Evolutionary conservation across 495 filamentous ascomycete species (phyloP).

Genomic region (Penicillium soppii): DNA sequence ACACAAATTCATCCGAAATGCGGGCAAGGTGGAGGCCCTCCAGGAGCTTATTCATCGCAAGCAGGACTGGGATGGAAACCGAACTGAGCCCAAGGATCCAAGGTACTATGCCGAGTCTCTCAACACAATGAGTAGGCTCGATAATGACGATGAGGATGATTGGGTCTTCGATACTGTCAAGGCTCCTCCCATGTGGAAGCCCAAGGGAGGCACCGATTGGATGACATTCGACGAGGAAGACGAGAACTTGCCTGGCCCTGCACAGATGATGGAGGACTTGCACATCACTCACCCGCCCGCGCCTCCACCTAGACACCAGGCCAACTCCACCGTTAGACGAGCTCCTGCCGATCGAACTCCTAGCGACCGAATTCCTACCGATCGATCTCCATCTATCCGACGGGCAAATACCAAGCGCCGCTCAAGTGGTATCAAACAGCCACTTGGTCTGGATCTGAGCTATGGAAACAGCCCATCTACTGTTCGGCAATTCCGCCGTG

Average conservation of each 20-base stretch:
- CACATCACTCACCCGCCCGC: conserved; percentile 39
- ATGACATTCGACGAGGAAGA: conserved; percentile 31
- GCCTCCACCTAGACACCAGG: conserved; percentile 38
- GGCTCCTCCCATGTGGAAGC: conserved; percentile 50
- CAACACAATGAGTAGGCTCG: conserved; percentile 58
- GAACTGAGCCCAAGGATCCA: conserved; percentile 58
- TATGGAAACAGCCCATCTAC: conserved; percentile 91
- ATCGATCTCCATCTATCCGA: conserved; percentile 42
- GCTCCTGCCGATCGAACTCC: conserved; percentile 49
- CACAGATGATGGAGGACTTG: conserved; percentile 41
- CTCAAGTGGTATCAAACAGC: conserved; percentile 64
- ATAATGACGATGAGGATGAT: conserved; percentile 68
- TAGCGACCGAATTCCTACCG: too few species aligned
- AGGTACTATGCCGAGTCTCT: conserved; percentile 90
- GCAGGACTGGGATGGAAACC: conserved; percentile 71
- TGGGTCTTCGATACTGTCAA: conserved; percentile 99
- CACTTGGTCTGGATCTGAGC: conserved; percentile 77
- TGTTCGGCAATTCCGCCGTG: conserved; percentile 83
- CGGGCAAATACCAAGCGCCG: conserved; percentile 48
- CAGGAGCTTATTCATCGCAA: conserved; percentile 85
- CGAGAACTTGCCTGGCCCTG: conserved; percentile 31
- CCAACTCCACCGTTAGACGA: conserved; percentile 51
- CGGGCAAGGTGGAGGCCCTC: conserved; percentile 78
- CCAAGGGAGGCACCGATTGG: conserved; percentile 35
- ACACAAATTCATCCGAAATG: conserved; percentile 83